These are phyloP conservation scores for Vitis cinerea DNA, from an alignment of 164 flowering plant genomes.

Conservation along the genomic window DNA sequence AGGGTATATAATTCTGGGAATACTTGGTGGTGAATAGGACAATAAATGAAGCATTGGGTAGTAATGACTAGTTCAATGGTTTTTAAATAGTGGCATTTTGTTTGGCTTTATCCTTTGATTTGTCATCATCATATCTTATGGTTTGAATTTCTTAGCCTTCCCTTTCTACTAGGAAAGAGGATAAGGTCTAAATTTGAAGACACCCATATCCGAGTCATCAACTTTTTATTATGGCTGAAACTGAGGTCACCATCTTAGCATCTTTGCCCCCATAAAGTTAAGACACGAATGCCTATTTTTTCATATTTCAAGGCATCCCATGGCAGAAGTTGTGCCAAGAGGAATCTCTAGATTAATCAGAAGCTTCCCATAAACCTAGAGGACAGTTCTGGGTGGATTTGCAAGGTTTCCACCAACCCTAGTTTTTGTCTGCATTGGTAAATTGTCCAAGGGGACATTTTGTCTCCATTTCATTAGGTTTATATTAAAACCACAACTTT, in stretches of 20 bases:
- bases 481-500: no score
- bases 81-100: background rate
- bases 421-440: background rate
- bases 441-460: background rate
- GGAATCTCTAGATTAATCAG: slow-evolving; percentile 1
- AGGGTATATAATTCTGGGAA: background rate
- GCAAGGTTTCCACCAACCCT: background rate
- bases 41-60: background rate
- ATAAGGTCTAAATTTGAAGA: slow-evolving; percentile 46
- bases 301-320: slow-evolving; percentile 9
- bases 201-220: slow-evolving; percentile 61
- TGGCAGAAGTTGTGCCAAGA: background rate
- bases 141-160: slow-evolving; percentile 25
- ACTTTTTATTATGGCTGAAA: slow-evolving; percentile 3
- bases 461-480: no score
- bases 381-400: background rate
- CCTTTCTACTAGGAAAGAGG: slow-evolving; percentile 36
- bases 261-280: slow-evolving; percentile 30
- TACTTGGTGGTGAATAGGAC: slow-evolving; percentile 14
- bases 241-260: slow-evolving; percentile 21
- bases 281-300: slow-evolving; percentile 16
- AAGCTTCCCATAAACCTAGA: background rate
- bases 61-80: background rate
- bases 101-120: slow-evolving; percentile 26
- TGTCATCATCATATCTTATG: slow-evolving; percentile 34